Conservation (phyloP, 2,329 filamentous ascomycete genomes). For the Talaromyces sp. region DNA sequence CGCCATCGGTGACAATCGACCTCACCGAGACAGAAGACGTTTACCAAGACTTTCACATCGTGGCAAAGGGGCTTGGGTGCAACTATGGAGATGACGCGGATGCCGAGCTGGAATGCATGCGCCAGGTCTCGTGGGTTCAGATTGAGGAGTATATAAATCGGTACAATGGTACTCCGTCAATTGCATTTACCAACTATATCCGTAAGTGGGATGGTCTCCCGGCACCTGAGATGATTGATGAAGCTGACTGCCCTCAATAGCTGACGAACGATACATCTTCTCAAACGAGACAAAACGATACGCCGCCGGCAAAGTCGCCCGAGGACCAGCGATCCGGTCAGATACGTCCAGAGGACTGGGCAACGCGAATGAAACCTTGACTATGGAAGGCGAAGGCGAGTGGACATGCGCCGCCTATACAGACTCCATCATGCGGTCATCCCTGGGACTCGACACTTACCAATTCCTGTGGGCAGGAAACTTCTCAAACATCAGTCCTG, state of each 20-base stretch:
- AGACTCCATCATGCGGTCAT: constrained; percentile 7
- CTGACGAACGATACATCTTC: constrained; percentile 23
- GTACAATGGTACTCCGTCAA: constrained; percentile 16
- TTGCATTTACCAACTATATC: constrained; percentile 15
- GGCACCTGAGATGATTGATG: background rate
- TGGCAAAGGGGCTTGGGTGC: constrained; percentile 23
- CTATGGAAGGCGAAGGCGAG: constrained; percentile 9
- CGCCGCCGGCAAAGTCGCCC: constrained; percentile 12
- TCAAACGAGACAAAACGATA: constrained; percentile 21
- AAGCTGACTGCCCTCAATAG: background rate
- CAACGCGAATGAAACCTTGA: constrained; percentile 11
- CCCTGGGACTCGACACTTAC: constrained; percentile 23
- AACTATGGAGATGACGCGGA: constrained; percentile 15
- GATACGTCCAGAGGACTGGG: constrained; percentile 13
- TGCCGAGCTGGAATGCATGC: constrained; percentile 24
- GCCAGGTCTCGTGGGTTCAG: constrained; percentile 16
- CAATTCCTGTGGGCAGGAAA: constrained; percentile 38
- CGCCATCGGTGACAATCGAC: constrained; percentile 5
- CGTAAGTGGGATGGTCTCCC: background rate
- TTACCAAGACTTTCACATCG: constrained; percentile 24
- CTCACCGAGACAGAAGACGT: constrained; percentile 11
- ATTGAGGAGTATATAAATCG: constrained; percentile 22
- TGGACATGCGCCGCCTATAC: constrained; percentile 10
- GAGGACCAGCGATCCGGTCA: constrained; percentile 15
- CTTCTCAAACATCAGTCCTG: constrained; percentile 36